These are phyloP conservation scores for Avena insularis DNA, from an alignment of 176 grass and related monocot genomes.

Conservation along the genomic window DNA sequence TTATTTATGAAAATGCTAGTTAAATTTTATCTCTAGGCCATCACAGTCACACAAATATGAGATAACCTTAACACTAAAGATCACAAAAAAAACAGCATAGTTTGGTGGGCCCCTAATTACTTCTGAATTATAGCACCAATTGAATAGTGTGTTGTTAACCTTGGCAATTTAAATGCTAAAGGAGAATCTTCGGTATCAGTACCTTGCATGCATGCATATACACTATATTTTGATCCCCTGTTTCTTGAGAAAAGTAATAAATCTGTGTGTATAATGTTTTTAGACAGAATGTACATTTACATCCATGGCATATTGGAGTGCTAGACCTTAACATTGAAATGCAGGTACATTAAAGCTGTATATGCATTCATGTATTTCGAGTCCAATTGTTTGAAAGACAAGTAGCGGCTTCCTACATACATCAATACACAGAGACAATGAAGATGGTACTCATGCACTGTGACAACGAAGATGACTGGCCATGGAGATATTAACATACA, in stretches of 20 bases:
- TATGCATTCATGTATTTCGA: neutral
- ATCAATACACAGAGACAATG: neutral
- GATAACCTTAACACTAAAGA: neutral
- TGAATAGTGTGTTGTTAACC: neutral
- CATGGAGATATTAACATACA: neutral
- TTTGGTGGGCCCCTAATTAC: neutral
- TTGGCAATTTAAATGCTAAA: neutral
- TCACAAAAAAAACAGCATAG: neutral
- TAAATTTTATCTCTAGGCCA: neutral
- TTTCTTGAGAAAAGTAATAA: neutral
- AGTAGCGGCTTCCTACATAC: neutral
- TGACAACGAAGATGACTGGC: neutral
- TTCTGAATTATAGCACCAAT: neutral
- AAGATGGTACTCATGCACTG: neutral
- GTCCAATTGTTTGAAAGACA: neutral
- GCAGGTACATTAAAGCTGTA: neutral
- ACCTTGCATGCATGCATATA: conserved; percentile 13
- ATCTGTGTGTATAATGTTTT: neutral
- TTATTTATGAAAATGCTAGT: neutral
- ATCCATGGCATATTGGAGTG: neutral
- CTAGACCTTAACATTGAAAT: neutral
- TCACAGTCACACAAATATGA: neutral
- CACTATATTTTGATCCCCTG: neutral
- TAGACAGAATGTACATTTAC: neutral
- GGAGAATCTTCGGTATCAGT: neutral